These are phyloP conservation scores for Populus hybrid DNA, from an alignment of 441 rosid genomes.

Conservation along the genomic window DNA sequence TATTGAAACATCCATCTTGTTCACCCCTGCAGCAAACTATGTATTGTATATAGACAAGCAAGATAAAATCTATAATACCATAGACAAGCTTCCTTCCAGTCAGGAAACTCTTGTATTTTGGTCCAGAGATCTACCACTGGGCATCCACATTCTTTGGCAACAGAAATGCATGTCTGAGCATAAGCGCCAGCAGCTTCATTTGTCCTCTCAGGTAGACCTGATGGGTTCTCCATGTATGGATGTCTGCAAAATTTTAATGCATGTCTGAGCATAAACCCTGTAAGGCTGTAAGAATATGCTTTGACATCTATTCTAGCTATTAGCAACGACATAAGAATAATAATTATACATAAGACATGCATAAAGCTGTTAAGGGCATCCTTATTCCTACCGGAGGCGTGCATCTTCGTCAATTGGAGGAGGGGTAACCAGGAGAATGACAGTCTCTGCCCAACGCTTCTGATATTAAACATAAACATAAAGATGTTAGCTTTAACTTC, in stretches of 20 bases:
- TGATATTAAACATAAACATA: slow-evolving; percentile 17
- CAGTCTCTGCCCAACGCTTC: slow-evolving; percentile 63
- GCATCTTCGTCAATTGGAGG: slow-evolving; percentile 86
- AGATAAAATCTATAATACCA: slow-evolving; percentile 32
- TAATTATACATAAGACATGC: neutral
- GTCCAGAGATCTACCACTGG: slow-evolving; percentile 68
- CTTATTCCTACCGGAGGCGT: slow-evolving; percentile 51
- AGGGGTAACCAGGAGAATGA: slow-evolving; percentile 63
- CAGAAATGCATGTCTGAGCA: slow-evolving; percentile 55
- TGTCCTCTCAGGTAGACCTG: slow-evolving; percentile 71
- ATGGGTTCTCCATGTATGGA: slow-evolving; percentile 60
- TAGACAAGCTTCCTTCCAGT: slow-evolving; percentile 58
- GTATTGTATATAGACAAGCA: neutral
- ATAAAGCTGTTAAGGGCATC: neutral
- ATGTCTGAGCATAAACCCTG: neutral
- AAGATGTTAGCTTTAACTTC: neutral
- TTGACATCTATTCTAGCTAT: neutral
- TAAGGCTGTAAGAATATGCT: neutral
- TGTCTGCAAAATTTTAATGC: slow-evolving; percentile 33
- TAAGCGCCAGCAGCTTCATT: slow-evolving; percentile 72
- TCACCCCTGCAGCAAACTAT: neutral
- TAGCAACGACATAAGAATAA: neutral
- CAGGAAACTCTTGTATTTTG: slow-evolving; percentile 58
- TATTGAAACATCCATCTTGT: neutral
- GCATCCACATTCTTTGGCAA: slow-evolving; percentile 50